Conservation (phyloP, 768 basidiomycete genomes). For the Brasilioporus rufonigricans region DNA sequence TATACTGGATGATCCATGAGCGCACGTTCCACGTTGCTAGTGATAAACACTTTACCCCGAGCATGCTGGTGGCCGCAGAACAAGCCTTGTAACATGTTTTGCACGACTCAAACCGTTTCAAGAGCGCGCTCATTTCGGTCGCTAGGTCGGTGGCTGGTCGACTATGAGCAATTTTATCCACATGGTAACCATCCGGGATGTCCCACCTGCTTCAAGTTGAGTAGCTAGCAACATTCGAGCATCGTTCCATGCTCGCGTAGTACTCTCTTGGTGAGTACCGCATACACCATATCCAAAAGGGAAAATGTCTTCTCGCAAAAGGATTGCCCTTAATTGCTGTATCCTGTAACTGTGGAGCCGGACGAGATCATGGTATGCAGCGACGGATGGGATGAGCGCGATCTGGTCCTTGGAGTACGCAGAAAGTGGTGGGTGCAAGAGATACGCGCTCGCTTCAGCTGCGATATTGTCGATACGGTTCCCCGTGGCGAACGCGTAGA, state of each 20-base stretch:
- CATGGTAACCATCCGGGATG: background rate
- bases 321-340: slow-evolving; percentile 46
- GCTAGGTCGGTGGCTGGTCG: slow-evolving; percentile 60
- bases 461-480: slow-evolving; percentile 48
- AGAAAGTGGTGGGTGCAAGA: slow-evolving; percentile 52
- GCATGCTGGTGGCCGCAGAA: slow-evolving; percentile 65
- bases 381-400: slow-evolving; percentile 50
- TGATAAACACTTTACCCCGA: slow-evolving; percentile 44
- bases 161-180: slow-evolving; percentile 6
- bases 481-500: slow-evolving; percentile 55
- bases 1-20: slow-evolving; percentile 46
- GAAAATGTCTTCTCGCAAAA: slow-evolving; percentile 63
- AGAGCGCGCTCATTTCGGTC: slow-evolving; percentile 60
- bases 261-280: slow-evolving; percentile 44
- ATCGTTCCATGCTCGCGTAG: slow-evolving; percentile 50
- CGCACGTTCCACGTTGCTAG: background rate
- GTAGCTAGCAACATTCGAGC: slow-evolving; percentile 43
- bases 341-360: slow-evolving; percentile 58
- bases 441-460: slow-evolving; percentile 54
- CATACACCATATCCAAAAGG: slow-evolving; percentile 72
- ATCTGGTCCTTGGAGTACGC: slow-evolving; percentile 53
- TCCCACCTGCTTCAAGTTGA: slow-evolving; percentile 53
- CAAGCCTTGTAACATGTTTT: slow-evolving; percentile 57
- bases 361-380: slow-evolving; percentile 63
- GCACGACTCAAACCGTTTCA: slow-evolving; percentile 47